phyloP scores from a whole-genome alignment of 2,329 filamentous ascomycete species.

The Fusarium buxicola region DNA sequence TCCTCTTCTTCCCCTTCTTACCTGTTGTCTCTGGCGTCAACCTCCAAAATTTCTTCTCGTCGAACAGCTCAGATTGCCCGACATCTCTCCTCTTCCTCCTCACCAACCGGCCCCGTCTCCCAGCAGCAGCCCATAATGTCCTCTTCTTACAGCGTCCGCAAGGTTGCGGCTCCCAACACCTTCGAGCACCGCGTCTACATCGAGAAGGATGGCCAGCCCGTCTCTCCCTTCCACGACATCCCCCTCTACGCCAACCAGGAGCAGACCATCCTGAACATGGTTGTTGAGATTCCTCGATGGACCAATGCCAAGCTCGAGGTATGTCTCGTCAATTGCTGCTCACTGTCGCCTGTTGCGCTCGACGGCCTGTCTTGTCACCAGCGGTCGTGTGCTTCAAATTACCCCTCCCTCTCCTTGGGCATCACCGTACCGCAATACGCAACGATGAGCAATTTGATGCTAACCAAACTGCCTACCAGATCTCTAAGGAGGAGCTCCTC shows the following conservation, averaged over 20 bases:
- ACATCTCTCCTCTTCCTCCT: conserved; percentile 58
- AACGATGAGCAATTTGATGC: conserved; percentile 20
- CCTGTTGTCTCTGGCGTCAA: conserved; percentile 44
- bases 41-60: conserved; percentile 59
- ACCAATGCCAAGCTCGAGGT: conserved; percentile 99
- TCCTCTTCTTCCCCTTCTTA: conserved; percentile 43
- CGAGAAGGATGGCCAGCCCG: conserved; percentile 93
- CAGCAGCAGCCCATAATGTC: conserved; percentile 59
- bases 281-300: conserved; percentile 99
- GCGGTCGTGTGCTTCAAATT: conserved; percentile 34
- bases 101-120: conserved; percentile 28
- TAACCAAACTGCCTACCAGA: conserved; percentile 65
- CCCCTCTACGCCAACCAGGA: conserved; percentile 97
- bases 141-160: conserved; percentile 80
- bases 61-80: conserved; percentile 67
- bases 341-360: neutral
- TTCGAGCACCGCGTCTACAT: conserved; percentile 97
- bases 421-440: conserved; percentile 13
- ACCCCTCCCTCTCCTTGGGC: conserved; percentile 27
- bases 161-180: conserved; percentile 90
- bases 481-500: conserved; percentile 97
- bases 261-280: conserved; percentile 97
- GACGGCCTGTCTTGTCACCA: neutral
- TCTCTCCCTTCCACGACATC: conserved; percentile 98
- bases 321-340: conserved; percentile 48